Conservation (phyloP, 2,329 filamentous ascomycete genomes). For the Colletotrichum tropicale region DNA sequence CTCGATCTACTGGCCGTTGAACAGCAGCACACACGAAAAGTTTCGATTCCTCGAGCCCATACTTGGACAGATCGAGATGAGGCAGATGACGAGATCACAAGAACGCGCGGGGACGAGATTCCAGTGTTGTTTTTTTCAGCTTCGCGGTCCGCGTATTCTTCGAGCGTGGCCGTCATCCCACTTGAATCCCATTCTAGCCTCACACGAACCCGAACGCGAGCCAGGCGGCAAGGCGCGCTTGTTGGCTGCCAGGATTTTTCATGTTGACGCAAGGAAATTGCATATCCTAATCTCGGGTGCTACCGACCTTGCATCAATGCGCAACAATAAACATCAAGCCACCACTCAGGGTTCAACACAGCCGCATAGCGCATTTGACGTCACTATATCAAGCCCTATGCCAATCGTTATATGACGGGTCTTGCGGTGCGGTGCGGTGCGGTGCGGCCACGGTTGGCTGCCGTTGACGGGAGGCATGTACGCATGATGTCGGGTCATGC, state of each 20-base stretch:
- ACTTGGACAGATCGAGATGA: background rate
- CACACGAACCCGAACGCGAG: background rate
- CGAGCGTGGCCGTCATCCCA: background rate
- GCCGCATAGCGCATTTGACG: background rate
- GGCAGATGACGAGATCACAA: background rate
- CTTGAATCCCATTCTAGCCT: background rate
- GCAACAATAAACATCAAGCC: conserved; percentile 1
- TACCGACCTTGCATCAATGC: conserved; percentile 8
- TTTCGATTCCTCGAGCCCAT: background rate
- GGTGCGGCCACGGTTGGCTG: background rate
- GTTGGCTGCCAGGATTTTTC: background rate
- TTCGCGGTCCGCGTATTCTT: background rate
- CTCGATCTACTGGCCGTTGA: background rate
- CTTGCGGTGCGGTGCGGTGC: background rate
- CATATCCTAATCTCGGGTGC: conserved; percentile 15
- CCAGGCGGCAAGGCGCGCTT: background rate
- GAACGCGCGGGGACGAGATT: background rate
- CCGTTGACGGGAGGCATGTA: background rate
- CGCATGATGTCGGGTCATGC: background rate
- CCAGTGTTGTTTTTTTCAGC: background rate
- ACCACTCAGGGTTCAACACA: conserved; percentile 6
- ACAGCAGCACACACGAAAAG: background rate
- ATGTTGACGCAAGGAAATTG: conserved; percentile 9
- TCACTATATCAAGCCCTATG: conserved; percentile 5
- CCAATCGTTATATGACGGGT: conserved; percentile 14